Conservation (phyloP, 192 early-diverging fungal species). For the Obelidium mucronatum region DNA sequence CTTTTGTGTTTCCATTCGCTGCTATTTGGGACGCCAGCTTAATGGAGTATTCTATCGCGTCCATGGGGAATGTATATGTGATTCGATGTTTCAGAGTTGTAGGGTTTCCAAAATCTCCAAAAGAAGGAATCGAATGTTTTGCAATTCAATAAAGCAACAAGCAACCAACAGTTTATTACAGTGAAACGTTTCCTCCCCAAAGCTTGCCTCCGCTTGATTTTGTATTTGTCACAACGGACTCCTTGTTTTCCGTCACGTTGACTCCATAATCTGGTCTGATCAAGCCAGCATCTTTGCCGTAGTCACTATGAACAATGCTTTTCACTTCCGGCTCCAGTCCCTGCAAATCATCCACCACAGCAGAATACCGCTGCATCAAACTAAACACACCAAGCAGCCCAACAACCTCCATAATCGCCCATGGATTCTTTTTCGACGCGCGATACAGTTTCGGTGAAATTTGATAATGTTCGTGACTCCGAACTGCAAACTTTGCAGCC, state of each 20-base stretch:
- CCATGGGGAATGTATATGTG: no score
- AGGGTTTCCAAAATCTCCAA: no score
- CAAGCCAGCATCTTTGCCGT: neutral
- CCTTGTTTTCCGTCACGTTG: neutral
- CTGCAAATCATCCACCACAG: conserved; percentile 6
- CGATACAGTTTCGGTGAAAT: neutral
- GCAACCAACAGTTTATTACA: no score
- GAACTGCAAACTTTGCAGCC: neutral
- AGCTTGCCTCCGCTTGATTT: neutral
- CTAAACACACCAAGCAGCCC: neutral
- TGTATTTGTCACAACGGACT: neutral
- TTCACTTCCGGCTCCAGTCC: conserved; percentile 5
- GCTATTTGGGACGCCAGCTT: conserved; percentile 27
- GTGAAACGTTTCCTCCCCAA: neutral
- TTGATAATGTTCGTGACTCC: neutral
- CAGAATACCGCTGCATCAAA: conserved; percentile 22
- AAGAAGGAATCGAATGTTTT: no score
- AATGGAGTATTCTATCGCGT: conserved; percentile 33
- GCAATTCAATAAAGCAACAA: no score
- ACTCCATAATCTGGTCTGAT: neutral
- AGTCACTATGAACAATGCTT: neutral
- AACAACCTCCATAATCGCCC: conserved; percentile 17
- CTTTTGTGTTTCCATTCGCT: conserved; percentile 10
- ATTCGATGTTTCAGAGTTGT: no score
- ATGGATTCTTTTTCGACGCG: conserved; percentile 17